Base-by-base conservation (phyloP, 2,329 filamentous ascomycete genomes). In the Trichoderma lentiforme region DNA sequence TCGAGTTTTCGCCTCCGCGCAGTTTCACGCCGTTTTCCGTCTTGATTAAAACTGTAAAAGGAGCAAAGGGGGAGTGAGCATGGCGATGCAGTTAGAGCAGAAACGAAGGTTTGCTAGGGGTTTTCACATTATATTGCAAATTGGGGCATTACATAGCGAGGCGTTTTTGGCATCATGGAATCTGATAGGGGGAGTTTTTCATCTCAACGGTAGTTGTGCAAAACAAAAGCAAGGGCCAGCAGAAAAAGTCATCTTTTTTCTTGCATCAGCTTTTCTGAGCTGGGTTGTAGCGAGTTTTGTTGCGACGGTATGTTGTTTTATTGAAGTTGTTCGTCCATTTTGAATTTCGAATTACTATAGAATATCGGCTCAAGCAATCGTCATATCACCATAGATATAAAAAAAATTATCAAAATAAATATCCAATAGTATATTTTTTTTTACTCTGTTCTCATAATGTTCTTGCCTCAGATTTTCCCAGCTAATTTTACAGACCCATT, bases 141-240 rank as follows among this genome's bases (percentile, higher is more conserved):
- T 43, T 74, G 76, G 64, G 63, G 21, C 78, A 81, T 80, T 80
- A 79, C 79, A 81, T 81, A 81, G 80, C 80, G 80, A 70, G 79
- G 79, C 79, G 79, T 80, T 77, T 39, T 61, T 61, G 66, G 58
- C 26, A 34, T 24, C 8, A 12, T 24, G 47, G 60, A 43, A 63
- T 66, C 30, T 66, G 15, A 67, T 24, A 2, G 1, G 8, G n/a
- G 43, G 43, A 12, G 43, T 39, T 18, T 51, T 21, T 14, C n/a
- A 51, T 53, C 47, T 51, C 43, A 51, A 21, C n/a, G n/a, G 30
- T 32, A 30, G 39, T 39, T 61, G 57, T 28, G 39, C 47, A 57
- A n/a, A 28, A 39, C 43, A 34, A 36, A 34, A 11, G 21, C 28
- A n/a, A n/a, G 39, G 64, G 26, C 39, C 14, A 51, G 53, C 39